Evolutionary conservation across 805 yeast species (phyloP).

Genomic region (Wickerhamomyces tratensis): DNA sequence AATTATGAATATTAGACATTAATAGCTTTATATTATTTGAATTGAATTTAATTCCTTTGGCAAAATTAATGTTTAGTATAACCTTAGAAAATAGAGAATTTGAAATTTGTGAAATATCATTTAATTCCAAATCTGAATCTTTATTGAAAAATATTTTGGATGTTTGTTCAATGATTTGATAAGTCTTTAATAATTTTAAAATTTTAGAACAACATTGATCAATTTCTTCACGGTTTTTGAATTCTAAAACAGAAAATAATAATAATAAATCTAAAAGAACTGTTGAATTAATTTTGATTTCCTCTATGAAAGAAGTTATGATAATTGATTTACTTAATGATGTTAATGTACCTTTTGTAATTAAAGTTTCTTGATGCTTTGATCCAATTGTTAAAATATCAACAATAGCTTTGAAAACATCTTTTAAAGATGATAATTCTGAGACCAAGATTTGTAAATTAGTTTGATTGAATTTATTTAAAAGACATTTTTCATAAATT

Average conservation of each 20-base stretch:
- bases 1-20: constrained; percentile 7
- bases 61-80: not conserved
- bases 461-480: constrained; percentile 28
- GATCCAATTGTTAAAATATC: constrained; percentile 19
- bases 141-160: constrained; percentile 8
- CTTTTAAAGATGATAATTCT: constrained; percentile 27
- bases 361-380: not conserved
- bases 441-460: constrained; percentile 29
- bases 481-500: constrained; percentile 32
- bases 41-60: not conserved
- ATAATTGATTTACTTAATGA: constrained; percentile 13
- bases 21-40: not conserved
- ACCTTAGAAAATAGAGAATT: constrained; percentile 7
- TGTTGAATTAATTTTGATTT: constrained; percentile 19
- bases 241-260: constrained; percentile 26
- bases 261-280: constrained; percentile 24
- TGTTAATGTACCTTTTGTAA: constrained; percentile 12
- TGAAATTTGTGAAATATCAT: constrained; percentile 5
- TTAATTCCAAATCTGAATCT: constrained; percentile 9
- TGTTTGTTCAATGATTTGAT: constrained; percentile 9
- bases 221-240: constrained; percentile 19
- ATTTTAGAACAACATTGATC: constrained; percentile 9
- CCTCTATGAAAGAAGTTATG: constrained; percentile 19
- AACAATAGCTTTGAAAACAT: constrained; percentile 25
- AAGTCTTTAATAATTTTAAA: constrained; percentile 9